Evolutionary conservation across 1,284 basidiomycete species (phyloP).

Genomic region (Apiotrichum porosum): DNA sequence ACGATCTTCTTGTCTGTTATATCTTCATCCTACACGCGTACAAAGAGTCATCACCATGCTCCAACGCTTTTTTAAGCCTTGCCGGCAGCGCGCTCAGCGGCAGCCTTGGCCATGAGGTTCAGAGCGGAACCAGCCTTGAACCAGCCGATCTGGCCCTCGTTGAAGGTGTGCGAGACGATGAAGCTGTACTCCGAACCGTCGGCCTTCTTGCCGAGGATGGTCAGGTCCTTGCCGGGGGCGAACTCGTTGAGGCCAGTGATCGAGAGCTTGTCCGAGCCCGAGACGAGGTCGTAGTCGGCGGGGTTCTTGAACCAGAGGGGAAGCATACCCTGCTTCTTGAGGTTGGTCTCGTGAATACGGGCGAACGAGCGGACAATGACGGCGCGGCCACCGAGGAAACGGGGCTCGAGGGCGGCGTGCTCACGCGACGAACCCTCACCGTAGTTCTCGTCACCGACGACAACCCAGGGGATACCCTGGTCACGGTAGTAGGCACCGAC

Average conservation of each 20-base stretch:
- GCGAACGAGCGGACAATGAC: conserved; percentile 94
- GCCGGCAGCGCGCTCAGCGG: conserved; percentile 3
- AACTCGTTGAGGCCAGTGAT: conserved; percentile 79
- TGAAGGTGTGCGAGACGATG: conserved; percentile 42
- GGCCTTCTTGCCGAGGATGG: conserved; percentile 70
- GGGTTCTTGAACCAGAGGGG: conserved; percentile 82
- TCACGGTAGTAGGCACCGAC: conserved; percentile 85
- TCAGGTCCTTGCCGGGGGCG: conserved; percentile 81
- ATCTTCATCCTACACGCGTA: too few relatives aligned
- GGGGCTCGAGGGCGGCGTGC: conserved; percentile 95
- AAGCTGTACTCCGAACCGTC: conserved; percentile 68
- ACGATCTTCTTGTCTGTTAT: too few relatives aligned
- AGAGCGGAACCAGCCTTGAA: conserved; percentile 58
- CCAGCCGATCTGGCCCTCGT: conserved; percentile 82
- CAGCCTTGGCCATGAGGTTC: conserved; percentile 45
- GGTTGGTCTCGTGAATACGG: conserved; percentile 93
- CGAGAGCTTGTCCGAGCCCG: conserved; percentile 74
- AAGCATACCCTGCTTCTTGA: conserved; percentile 80
- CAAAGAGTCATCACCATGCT: too few relatives aligned
- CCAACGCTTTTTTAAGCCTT: neutral
- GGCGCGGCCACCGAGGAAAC: conserved; percentile 91
- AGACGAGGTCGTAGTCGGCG: conserved; percentile 85
- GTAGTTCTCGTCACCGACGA: conserved; percentile 90
- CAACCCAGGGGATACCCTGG: conserved; percentile 87
- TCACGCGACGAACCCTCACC: conserved; percentile 98